Evolutionary conservation across 495 filamentous ascomycete genomes (phyloP).

Genomic region (Penicillium robsamsonii): DNA sequence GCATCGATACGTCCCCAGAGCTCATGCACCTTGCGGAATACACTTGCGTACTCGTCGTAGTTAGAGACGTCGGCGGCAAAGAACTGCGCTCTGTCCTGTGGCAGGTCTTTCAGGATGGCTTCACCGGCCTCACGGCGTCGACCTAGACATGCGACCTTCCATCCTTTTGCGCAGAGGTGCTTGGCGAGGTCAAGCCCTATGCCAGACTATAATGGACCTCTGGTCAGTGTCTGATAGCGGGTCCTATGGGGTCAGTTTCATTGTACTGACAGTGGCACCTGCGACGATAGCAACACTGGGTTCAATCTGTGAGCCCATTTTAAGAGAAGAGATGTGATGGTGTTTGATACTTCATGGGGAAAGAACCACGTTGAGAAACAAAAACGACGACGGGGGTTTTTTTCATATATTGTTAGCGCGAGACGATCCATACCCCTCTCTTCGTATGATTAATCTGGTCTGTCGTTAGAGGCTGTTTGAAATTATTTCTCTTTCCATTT

Average conservation of each 20-base stretch:
- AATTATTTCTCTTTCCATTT: background rate
- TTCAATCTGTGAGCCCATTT: constrained; percentile 18
- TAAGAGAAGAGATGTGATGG: background rate
- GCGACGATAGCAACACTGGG: constrained; percentile 21
- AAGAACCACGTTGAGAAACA: background rate
- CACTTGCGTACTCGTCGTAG: constrained; percentile 23
- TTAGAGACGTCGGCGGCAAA: constrained; percentile 26
- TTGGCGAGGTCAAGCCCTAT: constrained; percentile 26
- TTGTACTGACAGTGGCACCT: constrained; percentile 26
- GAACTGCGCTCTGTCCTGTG: constrained; percentile 19
- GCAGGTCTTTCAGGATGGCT: constrained; percentile 16
- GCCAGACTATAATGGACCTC: constrained; percentile 22
- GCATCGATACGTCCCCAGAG: constrained; percentile 30
- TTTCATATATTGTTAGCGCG: background rate
- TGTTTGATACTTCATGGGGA: background rate
- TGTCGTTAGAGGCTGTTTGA: background rate
- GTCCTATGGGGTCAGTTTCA: background rate
- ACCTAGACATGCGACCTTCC: constrained; percentile 28
- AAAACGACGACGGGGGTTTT: background rate
- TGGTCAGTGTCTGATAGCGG: background rate
- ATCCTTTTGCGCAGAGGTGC: constrained; percentile 24
- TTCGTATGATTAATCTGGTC: background rate
- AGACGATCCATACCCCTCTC: constrained; percentile 2
- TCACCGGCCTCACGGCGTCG: constrained; percentile 21
- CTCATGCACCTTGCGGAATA: constrained; percentile 19